These are phyloP conservation scores for Tubosaeta sp. DNA, from an alignment of 768 basidiomycete genomes.

Conservation along the genomic window DNA sequence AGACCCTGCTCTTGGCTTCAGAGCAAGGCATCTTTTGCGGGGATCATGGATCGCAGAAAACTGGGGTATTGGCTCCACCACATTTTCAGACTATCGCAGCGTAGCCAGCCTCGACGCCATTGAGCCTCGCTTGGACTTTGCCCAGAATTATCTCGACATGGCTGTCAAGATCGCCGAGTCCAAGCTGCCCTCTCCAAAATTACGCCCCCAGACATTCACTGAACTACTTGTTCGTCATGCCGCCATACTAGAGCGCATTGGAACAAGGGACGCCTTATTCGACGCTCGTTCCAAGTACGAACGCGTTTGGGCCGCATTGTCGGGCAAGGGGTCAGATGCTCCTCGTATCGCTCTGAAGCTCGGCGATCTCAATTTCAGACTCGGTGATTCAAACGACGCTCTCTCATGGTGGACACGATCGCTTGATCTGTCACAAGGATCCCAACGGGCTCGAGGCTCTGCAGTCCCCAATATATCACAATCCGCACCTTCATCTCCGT, in stretches of 20 bases:
- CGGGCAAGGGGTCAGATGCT: slow-evolving; percentile 38
- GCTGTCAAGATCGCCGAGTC: slow-evolving; percentile 46
- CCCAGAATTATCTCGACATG: slow-evolving; percentile 49
- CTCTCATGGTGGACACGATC: slow-evolving; percentile 66
- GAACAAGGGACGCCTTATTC: slow-evolving; percentile 43
- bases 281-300: slow-evolving; percentile 57
- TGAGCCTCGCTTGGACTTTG: slow-evolving; percentile 51
- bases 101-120: slow-evolving; percentile 40
- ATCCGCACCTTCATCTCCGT: slow-evolving; percentile 49
- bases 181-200: slow-evolving; percentile 33
- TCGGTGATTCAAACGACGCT: slow-evolving; percentile 52
- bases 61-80: slow-evolving; percentile 52
- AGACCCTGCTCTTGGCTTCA: slow-evolving; percentile 63
- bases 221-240: slow-evolving; percentile 57
- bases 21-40: slow-evolving; percentile 57
- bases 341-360: slow-evolving; percentile 61
- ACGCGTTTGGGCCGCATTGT: slow-evolving; percentile 49
- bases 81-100: slow-evolving; percentile 32
- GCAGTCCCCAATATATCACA: slow-evolving; percentile 31
- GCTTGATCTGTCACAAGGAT: slow-evolving; percentile 42
- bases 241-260: slow-evolving; percentile 57
- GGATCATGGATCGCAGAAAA: slow-evolving; percentile 70
- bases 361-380: slow-evolving; percentile 57
- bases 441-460: slow-evolving; percentile 17
- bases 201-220: slow-evolving; percentile 48